Evolutionary conservation across 148 eudicot species (phyloP).

Genomic region (Cornus controversa): DNA sequence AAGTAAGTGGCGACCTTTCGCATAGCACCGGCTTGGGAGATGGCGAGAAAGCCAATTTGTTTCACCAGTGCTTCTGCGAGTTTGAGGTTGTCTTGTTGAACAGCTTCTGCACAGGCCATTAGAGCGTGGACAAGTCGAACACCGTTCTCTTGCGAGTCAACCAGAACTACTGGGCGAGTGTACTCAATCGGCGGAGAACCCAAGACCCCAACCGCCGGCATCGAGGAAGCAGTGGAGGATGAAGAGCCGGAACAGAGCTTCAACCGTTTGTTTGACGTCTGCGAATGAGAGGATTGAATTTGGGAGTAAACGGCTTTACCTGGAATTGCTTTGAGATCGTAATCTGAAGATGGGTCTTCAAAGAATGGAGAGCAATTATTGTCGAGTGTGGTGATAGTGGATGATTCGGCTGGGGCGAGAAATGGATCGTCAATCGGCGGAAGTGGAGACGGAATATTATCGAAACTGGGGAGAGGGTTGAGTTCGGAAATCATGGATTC

Average conservation of each 20-base stretch:
- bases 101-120: constrained; percentile 49
- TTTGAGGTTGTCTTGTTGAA: constrained; percentile 27
- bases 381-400: constrained; percentile 5
- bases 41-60: constrained; percentile 33
- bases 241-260: not conserved
- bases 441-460: not conserved
- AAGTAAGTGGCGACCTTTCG: constrained; percentile 44
- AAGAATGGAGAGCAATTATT: not conserved
- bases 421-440: not conserved
- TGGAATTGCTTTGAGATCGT: constrained; percentile 67
- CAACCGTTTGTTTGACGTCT: not conserved
- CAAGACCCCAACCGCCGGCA: constrained; percentile 12
- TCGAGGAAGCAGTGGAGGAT: constrained; percentile 9
- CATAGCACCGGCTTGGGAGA: constrained; percentile 45
- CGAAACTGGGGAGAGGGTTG: constrained; percentile 26
- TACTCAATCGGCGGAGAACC: constrained; percentile 37
- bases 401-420: constrained; percentile 3
- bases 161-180: constrained; percentile 18
- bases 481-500: constrained; percentile 62
- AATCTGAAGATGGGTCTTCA: constrained; percentile 40
- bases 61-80: constrained; percentile 36
- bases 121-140: constrained; percentile 33
- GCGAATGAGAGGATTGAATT: not conserved
- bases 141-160: constrained; percentile 40
- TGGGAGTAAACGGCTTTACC: constrained; percentile 49